These are phyloP conservation scores for Persicaria tinctoria DNA, from an alignment of 148 eudicot species.

Conservation along the genomic window DNA sequence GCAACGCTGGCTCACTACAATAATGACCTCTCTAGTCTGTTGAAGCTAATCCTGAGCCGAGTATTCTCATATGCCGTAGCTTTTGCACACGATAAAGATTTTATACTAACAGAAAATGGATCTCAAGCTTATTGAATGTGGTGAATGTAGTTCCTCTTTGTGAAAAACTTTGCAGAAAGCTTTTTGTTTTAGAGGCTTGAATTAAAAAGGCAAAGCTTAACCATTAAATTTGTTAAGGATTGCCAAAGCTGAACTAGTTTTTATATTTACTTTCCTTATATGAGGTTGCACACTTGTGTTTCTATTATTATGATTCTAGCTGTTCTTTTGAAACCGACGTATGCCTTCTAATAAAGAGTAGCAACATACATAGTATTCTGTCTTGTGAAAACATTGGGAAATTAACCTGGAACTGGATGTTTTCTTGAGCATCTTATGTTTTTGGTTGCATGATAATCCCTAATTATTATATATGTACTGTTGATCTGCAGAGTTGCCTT, in stretches of 20 bases:
- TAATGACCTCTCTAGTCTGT: too few species aligned
- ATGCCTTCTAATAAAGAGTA: not conserved
- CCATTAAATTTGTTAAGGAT: not conserved
- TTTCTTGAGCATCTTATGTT: not conserved
- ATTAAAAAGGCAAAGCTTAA: not conserved
- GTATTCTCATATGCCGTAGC: not conserved
- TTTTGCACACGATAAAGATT: not conserved
- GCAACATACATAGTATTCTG: not conserved
- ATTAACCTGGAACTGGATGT: not conserved
- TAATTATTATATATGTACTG: conserved; percentile 15
- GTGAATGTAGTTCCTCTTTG: not conserved
- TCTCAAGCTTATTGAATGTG: not conserved
- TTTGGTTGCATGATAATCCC: conserved; percentile 10
- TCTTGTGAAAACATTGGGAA: not conserved
- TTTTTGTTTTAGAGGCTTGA: not conserved
- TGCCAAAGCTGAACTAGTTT: not conserved
- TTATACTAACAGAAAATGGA: not conserved
- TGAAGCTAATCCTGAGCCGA: too few species aligned
- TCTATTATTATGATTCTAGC: not conserved
- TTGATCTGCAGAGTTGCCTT: conserved; percentile 69
- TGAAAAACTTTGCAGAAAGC: not conserved
- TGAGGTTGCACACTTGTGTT: not conserved
- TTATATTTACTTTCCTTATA: not conserved
- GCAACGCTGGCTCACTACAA: too few species aligned
- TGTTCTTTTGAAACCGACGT: not conserved